phyloP scores from a whole-genome alignment of 2,329 filamentous ascomycete genomes.

The Aureobasidium leucospermi region DNA sequence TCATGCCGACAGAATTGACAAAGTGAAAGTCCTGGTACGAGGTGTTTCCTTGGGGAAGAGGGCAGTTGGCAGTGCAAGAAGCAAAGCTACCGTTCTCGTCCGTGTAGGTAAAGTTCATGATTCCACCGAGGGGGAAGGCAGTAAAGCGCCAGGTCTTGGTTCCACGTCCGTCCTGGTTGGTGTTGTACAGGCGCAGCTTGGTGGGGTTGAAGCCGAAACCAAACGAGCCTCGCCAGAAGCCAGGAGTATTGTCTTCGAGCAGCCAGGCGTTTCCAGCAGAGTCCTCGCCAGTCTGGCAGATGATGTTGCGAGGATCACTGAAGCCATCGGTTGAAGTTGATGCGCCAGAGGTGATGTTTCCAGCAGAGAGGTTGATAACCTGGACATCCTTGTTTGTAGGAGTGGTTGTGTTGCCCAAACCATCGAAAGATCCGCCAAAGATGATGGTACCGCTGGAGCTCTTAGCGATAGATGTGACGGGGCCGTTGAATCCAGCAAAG shows the following conservation, averaged over 20 bases:
- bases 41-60: conserved; percentile 62
- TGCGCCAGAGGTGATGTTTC: conserved; percentile 61
- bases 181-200: conserved; percentile 83
- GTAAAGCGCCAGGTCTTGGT: conserved; percentile 85
- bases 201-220: conserved; percentile 80
- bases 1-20: conserved; percentile 82
- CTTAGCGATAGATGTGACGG: conserved; percentile 77
- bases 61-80: conserved; percentile 75
- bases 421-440: conserved; percentile 86
- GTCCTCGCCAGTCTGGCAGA: conserved; percentile 68
- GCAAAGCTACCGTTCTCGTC: conserved; percentile 62
- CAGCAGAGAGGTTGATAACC: conserved; percentile 75
- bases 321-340: conserved; percentile 58
- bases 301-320: conserved; percentile 68
- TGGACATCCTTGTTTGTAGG: conserved; percentile 64
- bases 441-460: conserved; percentile 76
- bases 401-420: conserved; percentile 70
- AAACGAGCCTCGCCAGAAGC: conserved; percentile 78
- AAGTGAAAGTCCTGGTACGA: conserved; percentile 87
- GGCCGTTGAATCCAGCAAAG: conserved; percentile 91
- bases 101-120: conserved; percentile 91
- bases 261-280: conserved; percentile 77
- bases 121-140: conserved; percentile 77
- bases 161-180: conserved; percentile 68
- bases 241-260: conserved; percentile 64